Percentiles rank a stretch among this genome's conserved stretches.
phyloP scores from a whole-genome alignment of 2,329 filamentous ascomycete genomes.

The Daldinia eschscholtzii region DNA sequence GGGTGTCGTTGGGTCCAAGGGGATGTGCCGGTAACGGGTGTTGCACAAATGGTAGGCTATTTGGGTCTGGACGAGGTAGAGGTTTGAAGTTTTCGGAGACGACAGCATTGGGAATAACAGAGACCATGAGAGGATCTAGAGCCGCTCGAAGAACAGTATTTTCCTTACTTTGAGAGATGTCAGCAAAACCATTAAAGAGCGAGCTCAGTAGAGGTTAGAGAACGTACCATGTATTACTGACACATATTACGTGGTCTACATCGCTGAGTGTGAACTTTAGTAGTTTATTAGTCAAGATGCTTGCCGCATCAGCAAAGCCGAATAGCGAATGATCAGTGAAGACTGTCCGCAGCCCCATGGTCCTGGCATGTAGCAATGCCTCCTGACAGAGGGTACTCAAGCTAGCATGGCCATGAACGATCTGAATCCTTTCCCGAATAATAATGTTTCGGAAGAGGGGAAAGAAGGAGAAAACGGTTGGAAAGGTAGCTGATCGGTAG shows the following conservation, averaged over 20 bases:
- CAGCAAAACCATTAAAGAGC: conserved; percentile 35
- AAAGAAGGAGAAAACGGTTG: conserved; percentile 98
- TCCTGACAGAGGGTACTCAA: conserved; percentile 94
- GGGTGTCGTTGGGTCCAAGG: conserved; percentile 84
- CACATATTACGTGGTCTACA: conserved; percentile 97
- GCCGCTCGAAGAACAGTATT: conserved; percentile 96
- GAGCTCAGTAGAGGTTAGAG: not conserved
- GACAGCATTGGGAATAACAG: conserved; percentile 96
- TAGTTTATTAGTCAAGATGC: conserved; percentile 96
- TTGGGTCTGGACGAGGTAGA: conserved; percentile 61
- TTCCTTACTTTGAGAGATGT: conserved; percentile 77
- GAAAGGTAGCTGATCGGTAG: conserved; percentile 92
- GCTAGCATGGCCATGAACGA: conserved; percentile 97
- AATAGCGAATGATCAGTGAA: conserved; percentile 98
- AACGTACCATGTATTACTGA: conserved; percentile 93
- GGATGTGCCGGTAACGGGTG: conserved; percentile 71
- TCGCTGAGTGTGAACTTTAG: conserved; percentile 96
- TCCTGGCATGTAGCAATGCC: conserved; percentile 91
- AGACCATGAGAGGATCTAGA: conserved; percentile 95
- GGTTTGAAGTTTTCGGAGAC: conserved; percentile 97
- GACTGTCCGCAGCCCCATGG: conserved; percentile 95
- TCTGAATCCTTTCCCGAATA: conserved; percentile 93
- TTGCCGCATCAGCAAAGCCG: conserved; percentile 95
- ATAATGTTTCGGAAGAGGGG: conserved; percentile 97
- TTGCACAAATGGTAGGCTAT: conserved; percentile 55